phyloP scores from a whole-genome alignment of 495 filamentous ascomycete genomes.

The Xylaria sp. region DNA sequence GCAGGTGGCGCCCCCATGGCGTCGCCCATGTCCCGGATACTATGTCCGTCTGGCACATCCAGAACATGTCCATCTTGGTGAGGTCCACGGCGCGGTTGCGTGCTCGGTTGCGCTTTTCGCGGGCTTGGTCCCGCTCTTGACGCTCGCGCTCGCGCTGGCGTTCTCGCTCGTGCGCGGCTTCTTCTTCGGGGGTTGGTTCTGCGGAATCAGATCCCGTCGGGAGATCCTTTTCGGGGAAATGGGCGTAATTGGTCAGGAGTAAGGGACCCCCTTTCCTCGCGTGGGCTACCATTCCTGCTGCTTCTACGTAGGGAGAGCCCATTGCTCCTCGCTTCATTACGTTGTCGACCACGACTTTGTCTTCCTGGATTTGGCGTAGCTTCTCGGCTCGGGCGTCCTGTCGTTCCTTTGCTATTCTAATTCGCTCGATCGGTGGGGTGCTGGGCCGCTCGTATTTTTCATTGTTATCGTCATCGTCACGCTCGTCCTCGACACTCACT shows the following conservation, averaged over 20 bases:
- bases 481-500: not conserved
- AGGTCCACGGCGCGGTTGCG: slow-evolving; percentile 11
- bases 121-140: slow-evolving; percentile 5
- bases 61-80: slow-evolving; percentile 18
- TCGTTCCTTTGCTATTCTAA: not conserved
- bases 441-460: not conserved
- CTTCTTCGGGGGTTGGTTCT: slow-evolving; percentile 4
- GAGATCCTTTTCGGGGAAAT: not conserved
- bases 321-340: slow-evolving; percentile 8
- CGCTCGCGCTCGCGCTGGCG: not conserved
- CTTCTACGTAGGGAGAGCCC: slow-evolving; percentile 16
- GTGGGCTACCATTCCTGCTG: not conserved
- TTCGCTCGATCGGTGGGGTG: slow-evolving; percentile 3
- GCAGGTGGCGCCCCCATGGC: not conserved
- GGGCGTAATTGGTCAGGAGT: slow-evolving; percentile 5
- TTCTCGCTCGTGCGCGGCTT: slow-evolving; percentile 10
- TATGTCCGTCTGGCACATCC: slow-evolving; percentile 2
- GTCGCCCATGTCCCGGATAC: slow-evolving; percentile 12
- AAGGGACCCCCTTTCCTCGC: not conserved
- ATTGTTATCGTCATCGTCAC: not conserved
- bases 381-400: slow-evolving; percentile 10
- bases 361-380: slow-evolving; percentile 9
- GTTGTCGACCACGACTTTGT: not conserved
- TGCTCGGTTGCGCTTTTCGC: not conserved
- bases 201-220: not conserved